Base-by-base conservation (phyloP, 306 rosid species). In the Cicer judaicum region DNA sequence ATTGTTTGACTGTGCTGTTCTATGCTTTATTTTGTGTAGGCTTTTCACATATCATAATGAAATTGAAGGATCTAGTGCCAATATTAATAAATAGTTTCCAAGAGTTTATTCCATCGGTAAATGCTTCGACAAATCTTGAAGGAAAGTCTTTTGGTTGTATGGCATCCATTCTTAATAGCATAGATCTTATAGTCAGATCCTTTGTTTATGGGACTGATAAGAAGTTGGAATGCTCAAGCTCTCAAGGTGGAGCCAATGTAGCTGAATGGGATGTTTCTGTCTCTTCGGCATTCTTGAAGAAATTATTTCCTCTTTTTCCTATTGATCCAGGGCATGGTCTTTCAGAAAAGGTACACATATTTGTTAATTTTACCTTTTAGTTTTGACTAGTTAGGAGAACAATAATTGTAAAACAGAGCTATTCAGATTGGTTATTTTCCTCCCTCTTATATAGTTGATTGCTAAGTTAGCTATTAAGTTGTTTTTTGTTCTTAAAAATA, bases 131-230 rank as follows among this genome's bases (percentile, higher is more conserved):
- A 56, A 64, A 73, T 73, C 82, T 88, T 72, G 92, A 85, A 71
- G 81, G 78, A 56, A 93, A 81, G 62, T 82, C 88, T 53, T 90
- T 85, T 85, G 89, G 89, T 72, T 94, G 95, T 81, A 76, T 90
- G 87, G 11, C 75, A 66, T 87, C 82, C 54, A 71, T 91, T 66
- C 92, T 94, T 78, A 81, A 78, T 16, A 76, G 97, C 81, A 54
- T 92, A 81, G 90, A 90, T 75, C 92, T 84, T 65, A 78, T 83
- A 61, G 75, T 90, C 72, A 82, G 81, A 73, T 88, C 88, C 75
- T 76, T 86, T 68, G 52, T 88, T 70, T 61, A 85, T 85, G 87
- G 75, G 63, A 81, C 64, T 42, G 71, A 74, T 38, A 83, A 57
- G 66, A 80, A 73, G 63, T 74, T 70, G 40, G 87, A 87, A 78